These are phyloP conservation scores for Scedosporium minutisporum DNA, from an alignment of 2,329 filamentous ascomycete species.

Conservation along the genomic window DNA sequence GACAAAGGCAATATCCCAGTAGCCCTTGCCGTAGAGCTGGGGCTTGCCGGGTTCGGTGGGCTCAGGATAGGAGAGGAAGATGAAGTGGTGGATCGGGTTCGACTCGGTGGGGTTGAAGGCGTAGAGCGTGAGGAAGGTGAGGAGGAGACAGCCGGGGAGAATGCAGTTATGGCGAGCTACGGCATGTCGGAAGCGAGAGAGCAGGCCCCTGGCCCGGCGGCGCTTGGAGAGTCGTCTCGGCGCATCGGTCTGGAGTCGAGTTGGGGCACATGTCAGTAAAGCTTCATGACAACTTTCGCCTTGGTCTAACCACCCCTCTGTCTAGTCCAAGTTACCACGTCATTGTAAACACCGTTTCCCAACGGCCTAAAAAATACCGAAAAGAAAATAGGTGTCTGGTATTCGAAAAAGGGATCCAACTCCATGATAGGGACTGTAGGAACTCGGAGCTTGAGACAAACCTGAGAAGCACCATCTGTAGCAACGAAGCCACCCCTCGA, in stretches of 20 bases:
- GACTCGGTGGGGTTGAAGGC: constrained; percentile 64
- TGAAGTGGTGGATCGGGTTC: constrained; percentile 70
- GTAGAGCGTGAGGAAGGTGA: constrained; percentile 57
- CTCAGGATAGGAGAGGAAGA: constrained; percentile 84
- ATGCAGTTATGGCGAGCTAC: constrained; percentile 53
- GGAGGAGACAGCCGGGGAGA: constrained; percentile 58
- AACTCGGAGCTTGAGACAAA: background rate
- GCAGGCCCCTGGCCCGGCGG: constrained; percentile 42
- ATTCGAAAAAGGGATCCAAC: too few relatives aligned
- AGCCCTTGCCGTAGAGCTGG: constrained; percentile 79
- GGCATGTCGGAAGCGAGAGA: constrained; percentile 39
- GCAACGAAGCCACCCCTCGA: background rate
- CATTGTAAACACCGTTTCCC: background rate
- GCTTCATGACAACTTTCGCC: constrained; percentile 11
- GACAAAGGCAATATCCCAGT: constrained; percentile 77
- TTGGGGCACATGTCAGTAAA: constrained; percentile 5
- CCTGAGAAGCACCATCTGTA: background rate
- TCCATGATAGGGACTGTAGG: background rate
- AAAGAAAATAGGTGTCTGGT: background rate
- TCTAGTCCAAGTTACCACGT: constrained; percentile 42
- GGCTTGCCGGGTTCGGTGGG: constrained; percentile 37
- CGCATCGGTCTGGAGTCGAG: background rate
- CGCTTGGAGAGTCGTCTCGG: constrained; percentile 36
- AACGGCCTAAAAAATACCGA: too few relatives aligned
- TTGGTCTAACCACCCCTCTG: constrained; percentile 44